Evolutionary conservation across 768 basidiomycete species (phyloP).

Genomic region (Suillus bovinus): DNA sequence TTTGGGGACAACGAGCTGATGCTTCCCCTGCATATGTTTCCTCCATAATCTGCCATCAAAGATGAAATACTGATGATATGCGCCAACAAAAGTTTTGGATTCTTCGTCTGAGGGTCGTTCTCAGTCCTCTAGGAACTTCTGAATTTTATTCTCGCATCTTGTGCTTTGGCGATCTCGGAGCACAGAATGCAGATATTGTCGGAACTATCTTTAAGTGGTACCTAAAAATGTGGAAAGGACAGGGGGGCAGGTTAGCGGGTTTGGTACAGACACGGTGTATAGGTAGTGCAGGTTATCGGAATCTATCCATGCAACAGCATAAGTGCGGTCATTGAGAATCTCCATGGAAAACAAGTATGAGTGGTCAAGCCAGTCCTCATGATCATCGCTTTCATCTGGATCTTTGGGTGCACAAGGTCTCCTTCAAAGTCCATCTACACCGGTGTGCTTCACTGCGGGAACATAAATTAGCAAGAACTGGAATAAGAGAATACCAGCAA

Average conservation of each 20-base stretch:
- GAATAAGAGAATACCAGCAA: too few relatives aligned
- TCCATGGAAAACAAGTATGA: too few relatives aligned
- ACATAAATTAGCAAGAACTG: constrained; percentile 31
- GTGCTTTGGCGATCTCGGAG: too few relatives aligned
- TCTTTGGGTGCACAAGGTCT: background rate
- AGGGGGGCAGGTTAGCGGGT: background rate
- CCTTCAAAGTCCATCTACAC: constrained; percentile 3
- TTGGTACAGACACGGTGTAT: too few relatives aligned
- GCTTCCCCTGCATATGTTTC: background rate
- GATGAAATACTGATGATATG: fast-evolving
- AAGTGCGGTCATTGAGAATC: too few relatives aligned
- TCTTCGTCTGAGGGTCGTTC: too few relatives aligned
- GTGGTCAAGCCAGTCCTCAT: background rate
- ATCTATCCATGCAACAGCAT: background rate
- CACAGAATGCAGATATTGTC: too few relatives aligned
- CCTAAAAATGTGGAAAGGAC: fast-evolving
- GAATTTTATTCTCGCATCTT: fast-evolving
- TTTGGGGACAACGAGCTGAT: fast-evolving
- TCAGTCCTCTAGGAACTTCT: too few relatives aligned
- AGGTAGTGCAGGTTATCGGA: too few relatives aligned
- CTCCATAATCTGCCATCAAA: fast-evolving
- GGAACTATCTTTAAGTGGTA: background rate
- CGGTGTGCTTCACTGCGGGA: constrained; percentile 15
- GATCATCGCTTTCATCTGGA: background rate
- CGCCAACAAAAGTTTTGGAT: fast-evolving